phyloP scores from a whole-genome alignment of 768 basidiomycete species.

The Trametes sanguinea region DNA sequence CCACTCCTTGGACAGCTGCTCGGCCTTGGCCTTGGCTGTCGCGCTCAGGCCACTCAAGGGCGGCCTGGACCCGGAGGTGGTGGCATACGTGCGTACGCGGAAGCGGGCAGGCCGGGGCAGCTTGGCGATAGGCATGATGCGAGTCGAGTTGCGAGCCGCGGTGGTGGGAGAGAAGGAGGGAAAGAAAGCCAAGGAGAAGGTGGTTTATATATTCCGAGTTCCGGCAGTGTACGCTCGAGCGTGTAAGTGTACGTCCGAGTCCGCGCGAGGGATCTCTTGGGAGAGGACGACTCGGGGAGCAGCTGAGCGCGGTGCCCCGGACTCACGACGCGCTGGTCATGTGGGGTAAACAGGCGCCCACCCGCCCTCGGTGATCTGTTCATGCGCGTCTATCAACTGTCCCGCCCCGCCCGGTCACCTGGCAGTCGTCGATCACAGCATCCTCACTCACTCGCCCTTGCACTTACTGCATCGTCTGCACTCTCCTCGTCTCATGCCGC shows the following conservation, averaged over 20 bases:
- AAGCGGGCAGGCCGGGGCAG: slow-evolving; percentile 19
- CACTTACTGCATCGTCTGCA: neutral
- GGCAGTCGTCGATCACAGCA: neutral
- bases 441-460: neutral
- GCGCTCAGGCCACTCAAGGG: slow-evolving; percentile 52
- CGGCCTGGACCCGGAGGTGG: slow-evolving; percentile 27
- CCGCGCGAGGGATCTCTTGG: neutral
- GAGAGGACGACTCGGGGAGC: neutral
- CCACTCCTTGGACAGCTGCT: slow-evolving; percentile 75
- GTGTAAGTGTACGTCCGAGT: neutral
- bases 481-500: slow-evolving; percentile 49
- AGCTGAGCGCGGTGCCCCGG: slow-evolving; percentile 12
- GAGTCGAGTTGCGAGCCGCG: neutral
- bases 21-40: slow-evolving; percentile 60
- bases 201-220: slow-evolving; percentile 5
- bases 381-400: slow-evolving; percentile 1
- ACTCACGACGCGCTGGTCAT: slow-evolving; percentile 15
- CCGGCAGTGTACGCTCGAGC: neutral
- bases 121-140: slow-evolving; percentile 19
- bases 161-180: neutral
- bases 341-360: slow-evolving; percentile 18
- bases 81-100: slow-evolving; percentile 29
- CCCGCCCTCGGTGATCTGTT: slow-evolving; percentile 15
- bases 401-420: slow-evolving; percentile 3
- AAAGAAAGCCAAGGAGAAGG: neutral